Evolutionary conservation across 2,329 filamentous ascomycete species (phyloP), one percentile per base, ranked within the genome.

Genomic region (Fusarium sororula): DNA sequence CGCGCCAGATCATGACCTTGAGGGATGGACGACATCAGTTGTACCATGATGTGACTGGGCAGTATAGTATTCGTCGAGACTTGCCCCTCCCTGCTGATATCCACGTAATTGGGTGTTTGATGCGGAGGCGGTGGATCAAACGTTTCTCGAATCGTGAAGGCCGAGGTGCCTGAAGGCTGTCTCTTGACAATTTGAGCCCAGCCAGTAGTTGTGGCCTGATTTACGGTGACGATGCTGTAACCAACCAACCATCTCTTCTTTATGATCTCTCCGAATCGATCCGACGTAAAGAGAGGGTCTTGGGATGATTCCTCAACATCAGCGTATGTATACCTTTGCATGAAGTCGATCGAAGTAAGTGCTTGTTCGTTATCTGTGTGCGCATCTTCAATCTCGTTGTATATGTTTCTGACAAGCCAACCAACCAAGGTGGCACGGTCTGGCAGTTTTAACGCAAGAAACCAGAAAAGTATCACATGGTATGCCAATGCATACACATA

Each of bases 391-490:
- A 89, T 88, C 78, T 98, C 94, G 14, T 89, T 92, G 76, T 96
- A 95, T 15, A 99, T 87, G 73, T 94, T 94, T 78, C 92, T 94
- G 17, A 93, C 92, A 73, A 99, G 98, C 94, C 94, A 98, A 35
- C 91, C 91, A 58, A 98, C 95, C 74, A 97, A 92, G 70, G 90
- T 94, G 39, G 92, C 90, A 57, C 96, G 91, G 80, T 98, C 95
- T 42, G 92, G 90, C 58, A 98, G 88, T 79, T 94, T 96, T 76
- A 99, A 82, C 2, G 95, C 93, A 75, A 99, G 87, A 80, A 98
- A 99, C 96, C 96, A 99, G 80, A 97, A 98, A 4, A 95, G 93
- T 74, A 99, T 95, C 76, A 98, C 94, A 80, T 98, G 95, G 80
- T 98, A 98, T 14, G 96, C 96, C 59, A 98, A 86, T 4, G 95